Evolutionary conservation across 768 basidiomycete genomes (phyloP), one percentile per base, ranked within the genome.

Genomic region (Amanita fuliginea): DNA sequence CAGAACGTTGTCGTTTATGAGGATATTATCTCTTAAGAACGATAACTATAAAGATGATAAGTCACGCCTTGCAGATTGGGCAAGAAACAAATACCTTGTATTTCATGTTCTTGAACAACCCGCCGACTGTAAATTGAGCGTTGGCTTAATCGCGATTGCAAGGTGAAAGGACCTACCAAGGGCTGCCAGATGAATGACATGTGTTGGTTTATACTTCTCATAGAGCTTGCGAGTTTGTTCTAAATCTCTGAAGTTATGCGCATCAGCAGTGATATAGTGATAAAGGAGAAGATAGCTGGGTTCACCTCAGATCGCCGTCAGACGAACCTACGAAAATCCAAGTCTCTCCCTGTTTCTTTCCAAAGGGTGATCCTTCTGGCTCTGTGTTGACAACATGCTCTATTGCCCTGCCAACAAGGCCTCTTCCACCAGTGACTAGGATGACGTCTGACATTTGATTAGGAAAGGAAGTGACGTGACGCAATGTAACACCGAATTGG

Each of bases 161-260:
- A 26, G 18, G 10, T 40, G 18, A 39, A 41, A 33, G 30, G 14
- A 59, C 80, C n/a, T 59, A 91, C 89, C 90, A 36, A 91, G 77
- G 4, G 94, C 93, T 32, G 93, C 94, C 41, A 96, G 80, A 69
- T 97, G 95, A 59, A 98, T 96, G 58, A 97, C 91, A 75, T 94
- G 86, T 0, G 90, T 95, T 0, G 95, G 93, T 60, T 88, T 84
- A 69, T 96, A 82, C 67, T 91, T 93, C 57, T 89, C 84, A 56
- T 86, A 96, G 59, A 94, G 64, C 60, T 73, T 73, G 58, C 72
- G 68, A 35, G 91, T 83, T 63, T 83, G 78, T 52, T 68, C 75
- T 2, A 76, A 67, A 62, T 91, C 80, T 58, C 93, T 93, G 43
- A 45, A 13, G 39, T 14, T 16, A 3, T 14, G 5, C 21, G 21